A percentile compares a stretch with the other conserved stretches of the same genome.
These are phyloP conservation scores for Pythium plurisporium DNA, from an alignment of 352 stramenopile species.

Conservation along the genomic window DNA sequence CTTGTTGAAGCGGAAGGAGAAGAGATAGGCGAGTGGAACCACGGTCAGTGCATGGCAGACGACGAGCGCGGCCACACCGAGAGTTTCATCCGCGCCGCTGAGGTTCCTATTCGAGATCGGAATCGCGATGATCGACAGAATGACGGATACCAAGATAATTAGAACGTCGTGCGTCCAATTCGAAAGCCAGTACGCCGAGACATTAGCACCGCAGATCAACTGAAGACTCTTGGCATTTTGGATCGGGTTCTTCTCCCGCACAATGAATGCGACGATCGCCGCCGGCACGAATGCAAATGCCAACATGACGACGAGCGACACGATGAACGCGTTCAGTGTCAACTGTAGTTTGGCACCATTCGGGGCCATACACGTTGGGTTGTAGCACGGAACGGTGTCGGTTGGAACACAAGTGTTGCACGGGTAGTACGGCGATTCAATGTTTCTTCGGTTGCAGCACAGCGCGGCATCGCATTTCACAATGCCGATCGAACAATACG, in stretches of 20 bases:
- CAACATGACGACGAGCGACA: slow-evolving; percentile 54
- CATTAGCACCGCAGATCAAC: slow-evolving; percentile 48
- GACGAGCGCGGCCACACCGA: slow-evolving; percentile 37
- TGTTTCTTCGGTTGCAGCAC: slow-evolving; percentile 36
- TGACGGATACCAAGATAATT: slow-evolving; percentile 36
- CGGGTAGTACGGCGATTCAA: slow-evolving; percentile 35
- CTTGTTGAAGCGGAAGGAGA: slow-evolving; percentile 52
- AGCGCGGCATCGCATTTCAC: slow-evolving; percentile 30
- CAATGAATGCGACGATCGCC: slow-evolving; percentile 55
- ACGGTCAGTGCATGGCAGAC: slow-evolving; percentile 38
- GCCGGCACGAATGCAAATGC: slow-evolving; percentile 69
- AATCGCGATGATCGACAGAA: slow-evolving; percentile 32
- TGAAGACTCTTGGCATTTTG: slow-evolving; percentile 67
- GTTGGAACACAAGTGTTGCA: slow-evolving; percentile 14
- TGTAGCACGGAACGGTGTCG: slow-evolving; percentile 15
- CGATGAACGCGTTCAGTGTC: slow-evolving; percentile 62
- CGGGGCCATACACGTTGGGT: slow-evolving; percentile 35
- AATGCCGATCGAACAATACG: slow-evolving; percentile 37
- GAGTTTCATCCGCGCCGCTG: slow-evolving; percentile 28
- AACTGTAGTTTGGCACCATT: slow-evolving; percentile 58
- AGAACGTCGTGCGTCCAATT: slow-evolving; percentile 53
- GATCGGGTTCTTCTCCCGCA: slow-evolving; percentile 56
- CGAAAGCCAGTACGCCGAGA: slow-evolving; percentile 55
- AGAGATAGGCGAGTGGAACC: slow-evolving; percentile 60
- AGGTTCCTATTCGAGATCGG: slow-evolving; percentile 34